Percentiles rank a stretch among this genome's conserved stretches.
phyloP scores from a whole-genome alignment of 305 asterid species.

The Caryopteris hybrid region DNA sequence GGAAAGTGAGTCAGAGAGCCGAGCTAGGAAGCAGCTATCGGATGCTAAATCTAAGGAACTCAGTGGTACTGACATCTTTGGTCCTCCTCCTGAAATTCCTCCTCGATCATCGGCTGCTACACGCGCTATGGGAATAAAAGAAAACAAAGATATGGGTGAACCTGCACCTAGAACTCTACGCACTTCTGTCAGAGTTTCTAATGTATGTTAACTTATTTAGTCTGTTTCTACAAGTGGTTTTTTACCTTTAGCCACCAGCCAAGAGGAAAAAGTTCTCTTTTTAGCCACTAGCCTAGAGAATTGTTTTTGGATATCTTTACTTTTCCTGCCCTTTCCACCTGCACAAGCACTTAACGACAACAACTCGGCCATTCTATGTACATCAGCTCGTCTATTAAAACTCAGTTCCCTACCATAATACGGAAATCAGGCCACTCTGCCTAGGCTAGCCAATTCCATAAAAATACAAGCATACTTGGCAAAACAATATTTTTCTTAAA shows the following conservation, averaged over 20 bases:
- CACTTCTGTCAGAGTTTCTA: conserved; percentile 88
- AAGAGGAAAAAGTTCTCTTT: too few species aligned
- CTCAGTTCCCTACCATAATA: too few species aligned
- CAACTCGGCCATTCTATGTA: background rate
- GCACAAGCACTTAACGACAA: background rate
- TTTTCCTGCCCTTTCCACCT: background rate
- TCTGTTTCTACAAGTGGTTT: background rate
- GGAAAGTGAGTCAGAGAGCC: conserved; percentile 61
- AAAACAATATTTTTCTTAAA: too few species aligned
- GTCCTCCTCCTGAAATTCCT: conserved; percentile 73
- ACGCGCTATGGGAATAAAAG: conserved; percentile 54
- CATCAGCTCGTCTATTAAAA: background rate
- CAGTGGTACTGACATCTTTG: conserved; percentile 85
- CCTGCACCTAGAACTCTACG: conserved; percentile 79
- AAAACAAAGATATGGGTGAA: conserved; percentile 63
- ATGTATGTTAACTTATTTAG: conserved; percentile 47
- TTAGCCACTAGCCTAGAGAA: too few species aligned
- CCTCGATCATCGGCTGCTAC: conserved; percentile 55
- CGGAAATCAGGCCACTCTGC: too few species aligned
- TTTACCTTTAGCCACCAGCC: background rate
- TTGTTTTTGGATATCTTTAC: background rate
- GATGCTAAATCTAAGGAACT: conserved; percentile 83
- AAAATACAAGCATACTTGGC: too few species aligned
- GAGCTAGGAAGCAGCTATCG: conserved; percentile 58
- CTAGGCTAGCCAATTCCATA: too few species aligned